Conservation (phyloP, 106 monocot genomes). For the Acorus calamus region DNA sequence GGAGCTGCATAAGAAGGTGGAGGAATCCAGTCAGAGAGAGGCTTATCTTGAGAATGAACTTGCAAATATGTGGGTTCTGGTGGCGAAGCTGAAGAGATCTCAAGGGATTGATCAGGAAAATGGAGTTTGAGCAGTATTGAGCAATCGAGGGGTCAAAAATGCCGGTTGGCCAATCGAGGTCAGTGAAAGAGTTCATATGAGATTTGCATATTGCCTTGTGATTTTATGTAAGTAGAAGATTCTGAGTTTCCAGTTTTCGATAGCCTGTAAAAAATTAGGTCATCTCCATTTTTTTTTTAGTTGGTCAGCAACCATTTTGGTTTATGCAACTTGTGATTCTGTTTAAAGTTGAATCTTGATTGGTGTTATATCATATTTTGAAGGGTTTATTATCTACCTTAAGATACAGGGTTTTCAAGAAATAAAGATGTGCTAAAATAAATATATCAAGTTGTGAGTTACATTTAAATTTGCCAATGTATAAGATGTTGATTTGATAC, state of each 20-base stretch:
- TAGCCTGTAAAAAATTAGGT: background rate
- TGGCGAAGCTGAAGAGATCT: conserved; percentile 76
- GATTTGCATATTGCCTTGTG: background rate
- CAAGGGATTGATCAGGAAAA: conserved; percentile 27
- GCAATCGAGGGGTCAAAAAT: background rate
- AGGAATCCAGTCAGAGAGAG: conserved; percentile 72
- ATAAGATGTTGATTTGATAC: too few species aligned
- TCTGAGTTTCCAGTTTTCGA: conserved; percentile 1
- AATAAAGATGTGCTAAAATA: too few species aligned
- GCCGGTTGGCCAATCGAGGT: too few species aligned
- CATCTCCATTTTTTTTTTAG: conserved; percentile 5
- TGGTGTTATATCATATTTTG: too few species aligned
- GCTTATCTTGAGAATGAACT: conserved; percentile 76
- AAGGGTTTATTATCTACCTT: too few species aligned
- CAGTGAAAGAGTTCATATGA: background rate
- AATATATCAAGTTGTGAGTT: too few species aligned
- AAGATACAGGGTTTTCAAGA: too few species aligned
- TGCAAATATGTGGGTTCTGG: conserved; percentile 85
- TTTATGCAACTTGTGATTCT: background rate
- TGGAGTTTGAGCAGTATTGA: conserved; percentile 5
- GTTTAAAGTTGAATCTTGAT: background rate
- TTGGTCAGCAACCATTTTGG: background rate
- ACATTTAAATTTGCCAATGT: too few species aligned
- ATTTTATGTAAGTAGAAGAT: conserved; percentile 7
- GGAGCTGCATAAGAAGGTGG: conserved; percentile 62